Base-by-base conservation (phyloP, 2,329 filamentous ascomycete genomes). In the Akanthomyces uredinophilus region DNA sequence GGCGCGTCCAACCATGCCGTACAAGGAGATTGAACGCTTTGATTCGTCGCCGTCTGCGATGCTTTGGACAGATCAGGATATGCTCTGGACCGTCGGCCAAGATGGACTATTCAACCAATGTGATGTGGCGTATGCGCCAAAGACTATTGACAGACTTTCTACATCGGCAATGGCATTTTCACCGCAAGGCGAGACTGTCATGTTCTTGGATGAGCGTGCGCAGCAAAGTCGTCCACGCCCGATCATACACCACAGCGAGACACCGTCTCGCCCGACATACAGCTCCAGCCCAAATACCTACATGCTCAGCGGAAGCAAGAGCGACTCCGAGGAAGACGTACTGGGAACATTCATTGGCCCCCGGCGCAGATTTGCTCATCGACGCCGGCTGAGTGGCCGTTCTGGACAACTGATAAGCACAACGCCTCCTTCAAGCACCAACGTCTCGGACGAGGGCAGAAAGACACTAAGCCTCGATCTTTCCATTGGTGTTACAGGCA, bases 321-420 rank as follows among this genome's bases (percentile, higher is more conserved):
- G 85, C 66, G 85, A 88, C 66, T 88, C 86, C 0, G 86, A 88
- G 67, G 86, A 88, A 65, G 86, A 88, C 57, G 83, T 83, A 0
- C 76, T 87, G 6, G 83, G 82, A 3, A 86, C 78, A 64, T 88
- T 88, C 68, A 72, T 88, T 2, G 81, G 81, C 0, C 75, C 82
- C 8, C 77, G 73, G 62, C 75, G 73, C 54, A 75, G 72, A 43
- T 68, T 65, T 18, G 69, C 74, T 47, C 74, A 78, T 63, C 77
- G 75, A 66, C 77, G 81, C 22, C 74, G 78, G 51, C 68, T 73
- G 2, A 80, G 78, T 65, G 73, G 73, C 46, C 78, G 81, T 54
- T 75, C 80, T 13, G 72, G 70, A 14, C 74, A 75, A 54, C 69
- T 73, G 0, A 62, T 85, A 53, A 86, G 81, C 72, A 83, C 82